Evolutionary conservation across 2,329 filamentous ascomycete species (phyloP), one percentile per base, ranked within the genome.

Genomic region (Aspergillus novoparasiticus): DNA sequence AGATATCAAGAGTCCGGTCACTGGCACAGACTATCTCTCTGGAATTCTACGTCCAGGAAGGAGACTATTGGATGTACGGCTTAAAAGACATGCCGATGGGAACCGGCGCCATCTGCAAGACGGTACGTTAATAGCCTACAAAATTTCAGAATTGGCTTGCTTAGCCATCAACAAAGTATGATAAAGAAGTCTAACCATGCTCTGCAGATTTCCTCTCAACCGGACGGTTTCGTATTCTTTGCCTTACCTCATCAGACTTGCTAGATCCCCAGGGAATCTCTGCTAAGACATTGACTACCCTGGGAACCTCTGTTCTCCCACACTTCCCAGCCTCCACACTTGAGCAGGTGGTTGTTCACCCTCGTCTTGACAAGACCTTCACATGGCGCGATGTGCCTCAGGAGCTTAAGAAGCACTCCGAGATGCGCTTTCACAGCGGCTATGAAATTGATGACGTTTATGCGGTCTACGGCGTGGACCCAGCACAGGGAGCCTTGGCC

Each of bases 61-160:
- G 53, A 67, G 77, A 60, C 58, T 79, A 14, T 59, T 76, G 9
- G 73, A 78, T 55, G 72, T 77, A 10, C 66, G 67, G 4, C 62
- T 75, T n/a, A 71, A 74, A 50, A 68, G 77, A 53, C 75, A 78
- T 66, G 76, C 77, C 6, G 77, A 79, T 69, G 77, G 75, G 1
- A 72, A 72, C 59, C 68, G 66, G 6, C 71, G 76, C 1, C 69
- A 78, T 62, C 53, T 79, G 43, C 77, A 79, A 36, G 77, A 79
- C 57, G 76, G 74, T 76, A 69, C 60, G 63, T 55, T 14, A 32
- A 11, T 8, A 11, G 43, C 16, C n/a, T 53, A 30, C 4, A 16
- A 26, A 36, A 45, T 62, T 16, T 39, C 21, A 16, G 4, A 9
- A 10, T 30, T n/a, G 46, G 46, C 14, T 28, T 30, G 26, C 23